Base-by-base conservation (phyloP, 306 rosid genomes). In the Ceratonia siliqua region DNA sequence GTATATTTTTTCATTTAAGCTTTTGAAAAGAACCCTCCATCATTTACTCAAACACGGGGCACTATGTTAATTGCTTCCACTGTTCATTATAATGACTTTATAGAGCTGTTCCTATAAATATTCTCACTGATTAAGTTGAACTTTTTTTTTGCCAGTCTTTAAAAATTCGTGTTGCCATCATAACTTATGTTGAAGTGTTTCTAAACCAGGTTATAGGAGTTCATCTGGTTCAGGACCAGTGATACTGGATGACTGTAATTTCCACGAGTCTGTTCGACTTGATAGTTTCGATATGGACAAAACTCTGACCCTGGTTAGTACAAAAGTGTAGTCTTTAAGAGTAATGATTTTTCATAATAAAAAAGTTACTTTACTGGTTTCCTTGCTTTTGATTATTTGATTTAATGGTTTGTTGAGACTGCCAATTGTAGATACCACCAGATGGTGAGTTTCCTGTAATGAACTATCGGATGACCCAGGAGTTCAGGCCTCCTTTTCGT, bases 391-490 rank as follows among this genome's bases (percentile, higher is more conserved):
- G 59, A 59, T 78, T 49, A 30, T 52, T 43, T 30, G 7, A 30
- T 71, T 74, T 74, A 69, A 68, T 74, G 53, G 33, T 35, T 72
- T 70, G 48, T 18, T 68, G 10, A 36, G 55, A 21, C 63, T 84
- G 78, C 72, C 74, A 54, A 79, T 73, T 67, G 61, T 72, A 91
- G 97, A 62, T 87, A 74, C 97, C 97, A 11, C 96, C 97, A 2
- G 96, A 91, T 62, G 97, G 97, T 45, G 97, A 91, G 70, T 91
- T 91, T 82, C 92, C 96, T 0, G 96, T 89, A 79, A 91, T 91
- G 97, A 91, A 89, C 78, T 91, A 89, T 76, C 97, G 96, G 25
- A 81, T 91, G 90, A 91, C 93, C 73, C 97, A 91, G 79, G 93
- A 86, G 72, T 91, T 89, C 75, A 87, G 74, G 84, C 90, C 97